Base-by-base conservation (phyloP, 2,329 filamentous ascomycete species). In the Fusarium aywerte region DNA sequence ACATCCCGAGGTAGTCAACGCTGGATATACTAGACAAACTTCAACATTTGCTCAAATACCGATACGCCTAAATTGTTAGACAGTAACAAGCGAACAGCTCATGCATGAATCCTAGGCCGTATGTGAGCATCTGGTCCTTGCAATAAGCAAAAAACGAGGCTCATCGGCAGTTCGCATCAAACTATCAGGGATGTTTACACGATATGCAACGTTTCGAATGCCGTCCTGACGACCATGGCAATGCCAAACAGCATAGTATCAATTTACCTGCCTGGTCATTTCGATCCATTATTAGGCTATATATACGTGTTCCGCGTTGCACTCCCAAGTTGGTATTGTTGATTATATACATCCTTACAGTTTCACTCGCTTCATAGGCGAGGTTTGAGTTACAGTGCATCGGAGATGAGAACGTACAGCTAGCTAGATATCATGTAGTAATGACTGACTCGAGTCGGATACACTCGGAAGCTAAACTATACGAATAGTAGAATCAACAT, bases 381-480 rank as follows among this genome's bases (percentile, higher is more conserved):
- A 48, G 9, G n/a, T 16, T 36, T 25, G 21, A 38, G 45, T 48
- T 48, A 15, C 21, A 36, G 45, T 48, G 32, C 21, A 48, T 23
- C 32, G 31, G 32, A 48, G n/a, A 48, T 48, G 45, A 23, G n/a
- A 31, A 48, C 33, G 31, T 6, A 13, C 45, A 18, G 8, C 36
- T 4, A 21, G 10, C 36, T n/a, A 21, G 10, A 18, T n/a, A 33
- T 18, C 20, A 39, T 43, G 40, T 43, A 43, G 40, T 23, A 23
- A 29, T 43, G n/a, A 25, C 31, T 48, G 45, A 48, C 45, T 48
- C 45, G 45, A 36, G 45, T 48, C 23, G 27, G 16, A 48, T 43
- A 27, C 29, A 9, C 20, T 48, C 32, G 32, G 45, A 48, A 48
- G 32, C 32, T 36, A 48, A 18, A 27, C 45, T 36, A n/a, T 43